Evolutionary conservation across 129 eudicot genomes (phyloP).

Genomic region (Escallonia herrerae): DNA sequence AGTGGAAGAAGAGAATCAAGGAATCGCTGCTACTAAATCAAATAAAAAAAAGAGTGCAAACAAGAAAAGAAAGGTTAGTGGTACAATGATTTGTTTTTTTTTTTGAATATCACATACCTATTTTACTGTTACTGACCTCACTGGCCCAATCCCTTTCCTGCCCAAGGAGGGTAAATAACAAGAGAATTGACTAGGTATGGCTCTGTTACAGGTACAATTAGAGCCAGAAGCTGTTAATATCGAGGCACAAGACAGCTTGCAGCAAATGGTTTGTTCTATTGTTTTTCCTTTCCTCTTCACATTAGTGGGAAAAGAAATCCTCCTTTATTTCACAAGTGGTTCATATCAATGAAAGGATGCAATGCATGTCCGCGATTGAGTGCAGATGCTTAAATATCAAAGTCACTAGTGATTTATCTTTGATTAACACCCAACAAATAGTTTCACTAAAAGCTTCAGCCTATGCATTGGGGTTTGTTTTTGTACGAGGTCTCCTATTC

Average conservation of each 20-base stretch:
- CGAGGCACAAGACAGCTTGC: conserved; percentile 43
- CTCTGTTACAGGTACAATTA: conserved; percentile 31
- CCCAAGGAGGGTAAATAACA: neutral
- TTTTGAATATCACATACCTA: neutral
- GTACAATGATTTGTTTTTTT: neutral
- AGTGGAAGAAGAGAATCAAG: conserved; percentile 37
- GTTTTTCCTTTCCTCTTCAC: neutral
- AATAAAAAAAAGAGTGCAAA: conserved; percentile 34
- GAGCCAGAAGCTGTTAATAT: conserved; percentile 29
- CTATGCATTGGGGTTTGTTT: no score
- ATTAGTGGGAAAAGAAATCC: neutral
- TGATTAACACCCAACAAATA: no score
- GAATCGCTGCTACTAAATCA: conserved; percentile 15
- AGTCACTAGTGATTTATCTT: no score
- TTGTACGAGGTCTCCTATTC: no score
- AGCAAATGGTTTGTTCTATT: conserved; percentile 35
- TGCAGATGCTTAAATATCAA: no score
- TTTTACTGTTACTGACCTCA: neutral
- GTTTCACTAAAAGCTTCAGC: no score
- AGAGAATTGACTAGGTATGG: neutral
- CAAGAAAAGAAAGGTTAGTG: conserved; percentile 54
- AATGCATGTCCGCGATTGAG: no score
- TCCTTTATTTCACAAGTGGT: no score
- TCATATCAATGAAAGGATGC: no score
- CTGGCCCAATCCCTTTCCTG: neutral